Percentiles rank a stretch among this genome's conserved stretches.
Conservation (phyloP, 192 early-diverging fungal genomes). For the Backusella parvicylindrica region DNA sequence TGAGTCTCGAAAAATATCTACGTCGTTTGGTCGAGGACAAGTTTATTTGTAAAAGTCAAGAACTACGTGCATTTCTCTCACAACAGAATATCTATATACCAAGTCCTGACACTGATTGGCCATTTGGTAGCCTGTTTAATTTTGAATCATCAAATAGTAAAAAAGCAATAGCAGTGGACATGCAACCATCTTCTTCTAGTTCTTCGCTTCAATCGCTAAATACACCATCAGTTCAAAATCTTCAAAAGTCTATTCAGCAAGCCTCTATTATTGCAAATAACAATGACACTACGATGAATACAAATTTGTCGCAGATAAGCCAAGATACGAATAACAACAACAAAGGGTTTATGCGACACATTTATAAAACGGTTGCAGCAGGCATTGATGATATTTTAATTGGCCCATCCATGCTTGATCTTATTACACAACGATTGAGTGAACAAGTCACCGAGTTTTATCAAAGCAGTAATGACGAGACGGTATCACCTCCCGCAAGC, state of each 20-base stretch:
- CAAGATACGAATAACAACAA: neutral
- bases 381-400: constrained; percentile 68
- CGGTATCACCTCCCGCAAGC: neutral
- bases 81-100: constrained; percentile 49
- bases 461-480: constrained; percentile 22
- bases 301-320: neutral
- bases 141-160: neutral
- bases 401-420: constrained; percentile 65
- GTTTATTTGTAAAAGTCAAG: constrained; percentile 57
- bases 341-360: constrained; percentile 56
- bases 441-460: constrained; percentile 55
- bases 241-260: constrained; percentile 4
- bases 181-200: neutral
- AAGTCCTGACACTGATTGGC: constrained; percentile 16
- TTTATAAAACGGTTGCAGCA: constrained; percentile 74
- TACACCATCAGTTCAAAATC: constrained; percentile 12
- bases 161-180: neutral
- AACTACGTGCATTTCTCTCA: constrained; percentile 73
- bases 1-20: constrained; percentile 71
- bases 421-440: constrained; percentile 66
- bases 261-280: neutral
- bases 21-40: constrained; percentile 49
- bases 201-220: neutral
- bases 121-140: constrained; percentile 1
- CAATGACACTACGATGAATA: neutral